Evolutionary conservation across 108 stramenopile species (phyloP).

Genomic region (Nannochloropsis salina): DNA sequence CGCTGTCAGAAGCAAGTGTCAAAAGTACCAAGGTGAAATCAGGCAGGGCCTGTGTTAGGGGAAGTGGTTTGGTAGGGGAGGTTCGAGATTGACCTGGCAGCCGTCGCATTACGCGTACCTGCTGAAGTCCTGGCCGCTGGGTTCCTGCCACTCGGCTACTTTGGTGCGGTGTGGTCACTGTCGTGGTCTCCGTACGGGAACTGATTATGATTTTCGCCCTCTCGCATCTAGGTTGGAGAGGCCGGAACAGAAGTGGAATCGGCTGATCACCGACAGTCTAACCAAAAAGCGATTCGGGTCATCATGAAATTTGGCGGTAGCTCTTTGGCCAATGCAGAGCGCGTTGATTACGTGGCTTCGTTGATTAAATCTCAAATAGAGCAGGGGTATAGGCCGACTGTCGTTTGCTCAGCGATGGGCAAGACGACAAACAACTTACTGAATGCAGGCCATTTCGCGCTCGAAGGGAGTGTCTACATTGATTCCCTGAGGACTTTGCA

Average conservation of each 20-base stretch:
- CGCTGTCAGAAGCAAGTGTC: neutral
- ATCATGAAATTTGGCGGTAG: slow-evolving; percentile 91
- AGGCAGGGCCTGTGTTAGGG: too few relatives aligned
- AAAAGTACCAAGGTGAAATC: neutral
- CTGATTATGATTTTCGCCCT: too few relatives aligned
- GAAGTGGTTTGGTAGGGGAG: too few relatives aligned
- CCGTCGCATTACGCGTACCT: too few relatives aligned
- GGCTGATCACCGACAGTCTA: neutral
- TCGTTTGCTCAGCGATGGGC: slow-evolving; percentile 93
- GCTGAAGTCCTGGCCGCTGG: too few relatives aligned
- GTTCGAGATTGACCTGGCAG: too few relatives aligned
- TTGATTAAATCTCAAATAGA: slow-evolving; percentile 77
- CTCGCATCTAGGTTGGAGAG: too few relatives aligned
- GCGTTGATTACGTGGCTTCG: slow-evolving; percentile 77
- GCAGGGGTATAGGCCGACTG: slow-evolving; percentile 52
- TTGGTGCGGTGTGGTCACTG: too few relatives aligned
- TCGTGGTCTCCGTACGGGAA: too few relatives aligned
- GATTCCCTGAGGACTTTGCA: slow-evolving; percentile 84
- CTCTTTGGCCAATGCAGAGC: slow-evolving; percentile 72
- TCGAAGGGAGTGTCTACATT: slow-evolving; percentile 74
- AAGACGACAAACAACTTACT: slow-evolving; percentile 89
- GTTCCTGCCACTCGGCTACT: too few relatives aligned
- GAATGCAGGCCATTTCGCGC: slow-evolving; percentile 79
- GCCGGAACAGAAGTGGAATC: too few relatives aligned
- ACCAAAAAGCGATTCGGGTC: neutral